Evolutionary conservation across 208 protist species (phyloP).

Genomic region (Leishmania martiniquensis): DNA sequence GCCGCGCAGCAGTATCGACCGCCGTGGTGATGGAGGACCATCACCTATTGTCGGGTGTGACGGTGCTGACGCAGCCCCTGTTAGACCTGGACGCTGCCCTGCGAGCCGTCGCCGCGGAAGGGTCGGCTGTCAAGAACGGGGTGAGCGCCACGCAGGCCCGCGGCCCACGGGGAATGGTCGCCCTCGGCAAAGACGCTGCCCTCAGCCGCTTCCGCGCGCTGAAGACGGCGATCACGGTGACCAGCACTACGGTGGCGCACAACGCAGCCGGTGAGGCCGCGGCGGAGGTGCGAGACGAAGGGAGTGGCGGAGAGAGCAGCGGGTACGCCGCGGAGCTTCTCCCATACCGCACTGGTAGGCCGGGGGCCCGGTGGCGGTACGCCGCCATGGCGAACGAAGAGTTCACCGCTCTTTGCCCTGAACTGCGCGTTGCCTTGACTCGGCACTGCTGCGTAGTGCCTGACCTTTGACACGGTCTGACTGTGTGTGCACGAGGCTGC

Average conservation of each 20-base stretch:
- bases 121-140: neutral
- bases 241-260: neutral
- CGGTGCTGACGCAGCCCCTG: constrained; percentile 17
- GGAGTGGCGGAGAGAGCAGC: neutral
- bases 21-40: constrained; percentile 6
- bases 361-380: constrained; percentile 24
- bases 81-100: constrained; percentile 17
- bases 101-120: neutral
- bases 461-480: neutral
- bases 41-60: constrained; percentile 27
- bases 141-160: neutral
- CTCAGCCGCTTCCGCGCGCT: constrained; percentile 39
- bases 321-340: constrained; percentile 5
- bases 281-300: neutral
- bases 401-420: constrained; percentile 20
- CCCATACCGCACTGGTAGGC: constrained; percentile 1
- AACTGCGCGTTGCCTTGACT: constrained; percentile 23
- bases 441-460: constrained; percentile 20
- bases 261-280: neutral
- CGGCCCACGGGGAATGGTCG: neutral
- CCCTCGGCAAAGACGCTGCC: constrained; percentile 41
- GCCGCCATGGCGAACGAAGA: constrained; percentile 20
- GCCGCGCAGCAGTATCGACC: neutral
- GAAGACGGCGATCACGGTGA: constrained; percentile 5
- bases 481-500: neutral